These are phyloP conservation scores for Kandelia obovata DNA, from an alignment of 345 rosid genomes.

Conservation along the genomic window DNA sequence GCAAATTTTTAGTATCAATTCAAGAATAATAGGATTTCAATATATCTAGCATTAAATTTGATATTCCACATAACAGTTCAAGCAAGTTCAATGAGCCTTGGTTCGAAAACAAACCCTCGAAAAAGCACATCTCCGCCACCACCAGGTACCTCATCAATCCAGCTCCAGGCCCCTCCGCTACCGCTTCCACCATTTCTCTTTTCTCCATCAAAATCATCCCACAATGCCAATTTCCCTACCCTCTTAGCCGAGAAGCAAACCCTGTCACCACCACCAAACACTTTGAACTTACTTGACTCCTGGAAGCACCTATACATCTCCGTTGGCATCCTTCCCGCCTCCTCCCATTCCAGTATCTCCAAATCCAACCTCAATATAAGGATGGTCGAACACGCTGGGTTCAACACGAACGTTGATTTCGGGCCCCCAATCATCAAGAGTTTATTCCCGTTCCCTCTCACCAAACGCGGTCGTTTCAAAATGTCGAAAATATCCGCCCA, in stretches of 20 bases:
- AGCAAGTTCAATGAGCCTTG: conserved; percentile 48
- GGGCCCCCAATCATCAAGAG: conserved; percentile 81
- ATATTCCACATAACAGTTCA: conserved; percentile 27
- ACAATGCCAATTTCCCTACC: conserved; percentile 63
- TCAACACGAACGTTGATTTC: conserved; percentile 68
- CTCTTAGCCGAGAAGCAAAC: conserved; percentile 83
- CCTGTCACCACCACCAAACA: conserved; percentile 77
- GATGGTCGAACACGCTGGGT: conserved; percentile 73
- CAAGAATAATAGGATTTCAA: neutral
- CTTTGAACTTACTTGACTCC: conserved; percentile 80
- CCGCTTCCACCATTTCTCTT: neutral
- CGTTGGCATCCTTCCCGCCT: conserved; percentile 77
- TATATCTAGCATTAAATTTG: neutral
- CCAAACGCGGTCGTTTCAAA: conserved; percentile 75
- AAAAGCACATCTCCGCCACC: conserved; percentile 58
- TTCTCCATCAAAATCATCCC: conserved; percentile 54
- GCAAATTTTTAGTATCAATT: neutral
- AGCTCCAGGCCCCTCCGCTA: conserved; percentile 40
- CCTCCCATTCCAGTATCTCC: conserved; percentile 83
- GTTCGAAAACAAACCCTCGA: conserved; percentile 75
- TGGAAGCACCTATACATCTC: conserved; percentile 71
- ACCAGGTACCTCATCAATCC: conserved; percentile 74
- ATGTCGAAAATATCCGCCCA: conserved; percentile 88
- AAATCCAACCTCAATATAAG: conserved; percentile 71
- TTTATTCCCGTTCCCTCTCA: conserved; percentile 49